phyloP scores from a whole-genome alignment of 108 stramenopile species.

The Pelagomonas calceolata region DNA sequence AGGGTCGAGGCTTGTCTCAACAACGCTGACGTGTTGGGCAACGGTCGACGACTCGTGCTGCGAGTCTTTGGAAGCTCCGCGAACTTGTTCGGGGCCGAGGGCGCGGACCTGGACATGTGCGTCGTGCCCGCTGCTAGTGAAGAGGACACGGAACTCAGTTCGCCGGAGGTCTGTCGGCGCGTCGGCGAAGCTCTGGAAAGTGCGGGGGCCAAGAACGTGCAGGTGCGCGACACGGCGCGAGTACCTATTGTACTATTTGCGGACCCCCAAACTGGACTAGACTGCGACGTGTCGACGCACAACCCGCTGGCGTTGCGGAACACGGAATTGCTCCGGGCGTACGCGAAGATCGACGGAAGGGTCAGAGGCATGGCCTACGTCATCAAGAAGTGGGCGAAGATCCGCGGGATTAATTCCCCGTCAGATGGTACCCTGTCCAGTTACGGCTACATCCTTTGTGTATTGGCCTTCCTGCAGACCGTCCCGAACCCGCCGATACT shows the following conservation, averaged over 20 bases:
- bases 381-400: conserved; percentile 92
- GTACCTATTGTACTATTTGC: conserved; percentile 81
- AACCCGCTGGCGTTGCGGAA: conserved; percentile 92
- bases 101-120: conserved; percentile 46
- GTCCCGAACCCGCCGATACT: conserved; percentile 53
- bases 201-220: conserved; percentile 70
- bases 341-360: conserved; percentile 59
- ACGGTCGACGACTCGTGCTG: conserved; percentile 4
- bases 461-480: conserved; percentile 76
- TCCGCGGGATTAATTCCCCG: conserved; percentile 83
- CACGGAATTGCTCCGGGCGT: conserved; percentile 74
- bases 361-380: conserved; percentile 75
- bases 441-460: conserved; percentile 91
- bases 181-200: conserved; percentile 53
- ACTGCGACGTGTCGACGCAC: conserved; percentile 87
- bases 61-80: conserved; percentile 35
- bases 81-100: conserved; percentile 39
- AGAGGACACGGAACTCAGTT: not conserved
- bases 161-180: not conserved
- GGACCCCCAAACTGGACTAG: conserved; percentile 54
- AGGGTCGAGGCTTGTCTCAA: not conserved
- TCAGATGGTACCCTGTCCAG: conserved; percentile 81
- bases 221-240: conserved; percentile 81
- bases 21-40: conserved; percentile 8
- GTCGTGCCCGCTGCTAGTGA: not conserved